These are phyloP conservation scores for Coccinonectria pachysandricola DNA, from an alignment of 2,329 filamentous ascomycete species.

Conservation along the genomic window DNA sequence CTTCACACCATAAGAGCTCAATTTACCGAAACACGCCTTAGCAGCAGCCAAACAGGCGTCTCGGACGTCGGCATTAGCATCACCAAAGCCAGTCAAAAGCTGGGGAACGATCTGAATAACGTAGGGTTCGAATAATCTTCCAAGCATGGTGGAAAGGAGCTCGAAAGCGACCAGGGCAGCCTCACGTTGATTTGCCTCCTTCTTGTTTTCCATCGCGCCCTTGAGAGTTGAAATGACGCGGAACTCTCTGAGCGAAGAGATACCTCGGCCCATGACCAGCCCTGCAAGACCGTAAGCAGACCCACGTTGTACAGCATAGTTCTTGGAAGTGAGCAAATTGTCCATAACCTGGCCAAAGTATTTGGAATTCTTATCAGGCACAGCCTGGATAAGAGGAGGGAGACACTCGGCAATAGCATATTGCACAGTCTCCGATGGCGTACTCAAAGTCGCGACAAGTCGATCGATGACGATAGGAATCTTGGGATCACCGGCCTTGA, in stretches of 20 bases:
- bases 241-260: slow-evolving; percentile 71
- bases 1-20: slow-evolving; percentile 95
- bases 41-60: slow-evolving; percentile 87
- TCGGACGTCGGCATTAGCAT: slow-evolving; percentile 77
- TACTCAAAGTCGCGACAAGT: slow-evolving; percentile 77
- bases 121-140: slow-evolving; percentile 88
- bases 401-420: slow-evolving; percentile 92
- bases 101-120: slow-evolving; percentile 93
- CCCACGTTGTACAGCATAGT: slow-evolving; percentile 84
- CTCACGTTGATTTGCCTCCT: slow-evolving; percentile 79
- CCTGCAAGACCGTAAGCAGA: slow-evolving; percentile 92
- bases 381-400: slow-evolving; percentile 78
- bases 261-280: slow-evolving; percentile 78
- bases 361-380: slow-evolving; percentile 62
- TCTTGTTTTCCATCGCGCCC: slow-evolving; percentile 87
- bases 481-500: slow-evolving; percentile 75
- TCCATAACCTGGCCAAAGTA: slow-evolving; percentile 78
- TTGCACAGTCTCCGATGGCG: slow-evolving; percentile 92
- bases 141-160: slow-evolving; percentile 75
- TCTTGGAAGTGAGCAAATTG: slow-evolving; percentile 75
- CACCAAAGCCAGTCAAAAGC: slow-evolving; percentile 79
- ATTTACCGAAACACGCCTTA: slow-evolving; percentile 83
- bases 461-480: slow-evolving; percentile 81
- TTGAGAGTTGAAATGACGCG: slow-evolving; percentile 75
- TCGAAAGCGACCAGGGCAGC: slow-evolving; percentile 86